phyloP scores from a whole-genome alignment of 2,329 filamentous ascomycete species.

The Penicillium capsulatum region DNA sequence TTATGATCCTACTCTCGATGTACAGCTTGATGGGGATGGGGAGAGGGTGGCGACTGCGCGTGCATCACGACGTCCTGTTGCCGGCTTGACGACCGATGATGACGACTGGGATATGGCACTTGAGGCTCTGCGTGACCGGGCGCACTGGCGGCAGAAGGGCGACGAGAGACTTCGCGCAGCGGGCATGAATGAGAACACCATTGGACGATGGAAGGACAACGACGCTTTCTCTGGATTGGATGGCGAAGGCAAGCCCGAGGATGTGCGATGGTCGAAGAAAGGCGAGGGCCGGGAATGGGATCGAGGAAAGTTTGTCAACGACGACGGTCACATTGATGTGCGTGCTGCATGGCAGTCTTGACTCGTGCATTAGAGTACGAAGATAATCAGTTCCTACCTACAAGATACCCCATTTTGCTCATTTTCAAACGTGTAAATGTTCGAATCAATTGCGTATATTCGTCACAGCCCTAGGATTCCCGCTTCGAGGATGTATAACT shows the following conservation, averaged over 20 bases:
- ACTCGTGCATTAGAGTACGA: no score
- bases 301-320: slow-evolving; percentile 57
- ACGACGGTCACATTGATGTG: slow-evolving; percentile 51
- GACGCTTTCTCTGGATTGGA: slow-evolving; percentile 50
- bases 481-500: no score
- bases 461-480: no score
- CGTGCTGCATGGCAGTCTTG: slow-evolving; percentile 46
- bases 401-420: not conserved
- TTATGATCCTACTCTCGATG: slow-evolving; percentile 53
- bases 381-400: not conserved
- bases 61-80: slow-evolving; percentile 40
- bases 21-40: slow-evolving; percentile 46
- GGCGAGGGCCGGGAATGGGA: slow-evolving; percentile 57
- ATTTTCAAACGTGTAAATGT: no score
- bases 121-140: slow-evolving; percentile 73
- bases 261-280: slow-evolving; percentile 67
- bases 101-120: slow-evolving; percentile 77
- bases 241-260: slow-evolving; percentile 58
- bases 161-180: slow-evolving; percentile 71
- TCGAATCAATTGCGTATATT: no score
- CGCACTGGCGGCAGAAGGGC: slow-evolving; percentile 70
- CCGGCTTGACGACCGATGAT: slow-evolving; percentile 45
- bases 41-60: slow-evolving; percentile 53
- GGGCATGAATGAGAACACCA: slow-evolving; percentile 71
- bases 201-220: slow-evolving; percentile 66